phyloP scores from a whole-genome alignment of 768 basidiomycete species.

The Serendipita sp. region DNA sequence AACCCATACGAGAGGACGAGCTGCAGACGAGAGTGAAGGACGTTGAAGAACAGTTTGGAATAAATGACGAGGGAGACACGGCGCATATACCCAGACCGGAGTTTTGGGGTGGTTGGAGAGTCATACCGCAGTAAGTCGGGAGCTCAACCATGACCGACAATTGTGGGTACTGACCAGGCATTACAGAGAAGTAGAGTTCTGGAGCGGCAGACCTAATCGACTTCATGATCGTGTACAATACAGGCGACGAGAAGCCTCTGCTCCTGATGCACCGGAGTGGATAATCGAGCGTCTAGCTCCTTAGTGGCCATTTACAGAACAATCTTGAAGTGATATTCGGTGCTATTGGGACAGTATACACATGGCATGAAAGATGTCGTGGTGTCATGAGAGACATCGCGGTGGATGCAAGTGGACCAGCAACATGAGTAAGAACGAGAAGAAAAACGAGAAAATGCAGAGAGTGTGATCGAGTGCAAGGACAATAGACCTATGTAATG shows the following conservation, averaged over 20 bases:
- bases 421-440: too few species aligned
- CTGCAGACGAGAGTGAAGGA: conserved; percentile 45
- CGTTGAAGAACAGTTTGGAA: conserved; percentile 42
- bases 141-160: background rate
- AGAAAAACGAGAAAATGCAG: too few species aligned
- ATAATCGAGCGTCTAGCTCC: conserved; percentile 67
- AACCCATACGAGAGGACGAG: conserved; percentile 56
- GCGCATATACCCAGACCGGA: conserved; percentile 60
- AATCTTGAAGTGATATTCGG: background rate
- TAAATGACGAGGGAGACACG: conserved; percentile 25
- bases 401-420: too few species aligned
- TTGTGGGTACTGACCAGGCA: background rate
- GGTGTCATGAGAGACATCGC: too few species aligned
- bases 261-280: conserved; percentile 46
- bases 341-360: background rate
- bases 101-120: conserved; percentile 94
- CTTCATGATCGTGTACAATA: conserved; percentile 84
- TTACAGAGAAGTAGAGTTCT: conserved; percentile 85
- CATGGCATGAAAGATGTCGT: too few species aligned
- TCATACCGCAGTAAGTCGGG: conserved; percentile 65
- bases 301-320: background rate
- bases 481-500: too few species aligned
- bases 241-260: conserved; percentile 33
- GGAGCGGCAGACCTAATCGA: conserved; percentile 91
- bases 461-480: too few species aligned